Base-by-base conservation (phyloP, 2,329 filamentous ascomycete species). In the Fusarium sp. region DNA sequence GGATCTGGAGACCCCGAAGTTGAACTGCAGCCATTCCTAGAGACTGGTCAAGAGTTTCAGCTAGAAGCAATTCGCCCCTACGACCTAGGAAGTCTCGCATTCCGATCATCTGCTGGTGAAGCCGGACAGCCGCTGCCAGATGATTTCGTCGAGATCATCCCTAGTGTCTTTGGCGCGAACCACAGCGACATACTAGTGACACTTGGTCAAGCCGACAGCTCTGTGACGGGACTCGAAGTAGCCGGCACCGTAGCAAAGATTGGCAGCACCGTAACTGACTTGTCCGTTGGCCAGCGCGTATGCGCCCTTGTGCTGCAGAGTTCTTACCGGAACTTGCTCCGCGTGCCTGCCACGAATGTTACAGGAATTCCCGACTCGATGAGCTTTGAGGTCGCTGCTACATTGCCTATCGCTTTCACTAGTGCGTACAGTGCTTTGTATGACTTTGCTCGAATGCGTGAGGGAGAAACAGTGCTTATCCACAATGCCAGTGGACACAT, bases 401-500 rank as follows among this genome's bases (percentile, higher is more conserved):
- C 66, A 1, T 61, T 67, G 26, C 58, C 59, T 2, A 59, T 64
- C 8, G 52, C 62, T 1, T 60, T 63, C 20, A 49, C 57, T 44
- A 69, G 63, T 3, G 64, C 67, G 7, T 69, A 62, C 38, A 65
- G 68, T 23, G 57, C 55, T 7, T 37, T 69, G 3, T 13, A 68
- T 12, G 47, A 68, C 23, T 41, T 67, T 6, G 60, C 52, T 9
- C 67, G 57, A 2, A 21, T 69, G 3, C 43, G 65, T 13, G 23
- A 37, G 3, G 64, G 56, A 9, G 67, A 80, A 38, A 67, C 57
- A 5, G 69, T 81, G 2, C 74, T 81, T 8, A 77, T 80, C 37
- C 79, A 69, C 37, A 55, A 60, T 4, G 67, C 60, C 4, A 59
- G 60, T 1, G 67, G 67, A 9, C 64, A 53, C 10, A 69, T 77